These are phyloP conservation scores for Aegilops speltoides DNA, from an alignment of 176 grass and related monocot species.

Conservation along the genomic window DNA sequence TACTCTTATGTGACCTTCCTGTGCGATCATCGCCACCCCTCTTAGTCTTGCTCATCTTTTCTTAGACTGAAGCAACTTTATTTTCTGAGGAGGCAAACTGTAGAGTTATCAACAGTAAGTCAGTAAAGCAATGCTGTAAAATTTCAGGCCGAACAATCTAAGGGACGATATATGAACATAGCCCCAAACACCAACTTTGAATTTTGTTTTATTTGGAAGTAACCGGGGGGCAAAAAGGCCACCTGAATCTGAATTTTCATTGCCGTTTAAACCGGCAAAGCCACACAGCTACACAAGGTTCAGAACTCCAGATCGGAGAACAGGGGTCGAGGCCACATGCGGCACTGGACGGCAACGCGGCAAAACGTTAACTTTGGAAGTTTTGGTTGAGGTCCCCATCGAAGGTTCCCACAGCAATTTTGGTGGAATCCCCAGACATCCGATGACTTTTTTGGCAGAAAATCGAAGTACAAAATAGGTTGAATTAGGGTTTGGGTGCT, in stretches of 20 bases:
- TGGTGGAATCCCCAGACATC: too few species aligned
- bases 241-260: too few species aligned
- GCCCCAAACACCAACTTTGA: neutral
- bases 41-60: neutral
- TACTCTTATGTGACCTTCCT: neutral
- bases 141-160: neutral
- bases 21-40: neutral
- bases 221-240: too few species aligned
- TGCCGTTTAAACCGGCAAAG: too few species aligned
- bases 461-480: neutral
- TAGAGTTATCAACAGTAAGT: neutral
- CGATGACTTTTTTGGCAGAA: neutral
- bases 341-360: too few species aligned
- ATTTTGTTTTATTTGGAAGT: neutral
- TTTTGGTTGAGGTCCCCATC: neutral
- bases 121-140: neutral
- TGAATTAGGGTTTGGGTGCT: neutral
- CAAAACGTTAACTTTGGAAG: too few species aligned
- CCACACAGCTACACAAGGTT: too few species aligned
- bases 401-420: neutral
- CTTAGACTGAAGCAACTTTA: neutral
- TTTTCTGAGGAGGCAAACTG: neutral
- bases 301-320: too few species aligned
- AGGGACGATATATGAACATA: neutral
- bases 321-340: too few species aligned